These are phyloP conservation scores for Linderina pennispora DNA, from an alignment of 192 early-diverging fungal species.

Conservation along the genomic window DNA sequence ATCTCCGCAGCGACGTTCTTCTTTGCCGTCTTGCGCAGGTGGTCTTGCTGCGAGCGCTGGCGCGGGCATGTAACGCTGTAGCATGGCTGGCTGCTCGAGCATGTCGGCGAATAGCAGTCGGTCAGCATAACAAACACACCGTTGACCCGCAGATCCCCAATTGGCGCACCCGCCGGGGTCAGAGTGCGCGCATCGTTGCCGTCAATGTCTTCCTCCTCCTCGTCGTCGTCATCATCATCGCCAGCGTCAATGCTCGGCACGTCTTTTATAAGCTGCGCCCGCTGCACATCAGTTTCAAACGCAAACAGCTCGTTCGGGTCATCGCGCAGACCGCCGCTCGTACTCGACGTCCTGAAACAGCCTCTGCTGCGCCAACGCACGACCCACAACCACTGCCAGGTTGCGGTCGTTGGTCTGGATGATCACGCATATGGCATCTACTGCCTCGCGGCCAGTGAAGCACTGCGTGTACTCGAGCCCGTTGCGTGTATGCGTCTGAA, in stretches of 20 bases:
- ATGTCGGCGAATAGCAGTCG: slow-evolving; percentile 92
- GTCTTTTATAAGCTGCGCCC: slow-evolving; percentile 21
- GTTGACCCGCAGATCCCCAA: slow-evolving; percentile 27
- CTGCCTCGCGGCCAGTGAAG: slow-evolving; percentile 85
- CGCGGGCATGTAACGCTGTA: slow-evolving; percentile 88
- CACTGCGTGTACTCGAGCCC: slow-evolving; percentile 74
- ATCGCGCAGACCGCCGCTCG: slow-evolving; percentile 82
- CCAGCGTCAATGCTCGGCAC: slow-evolving; percentile 2
- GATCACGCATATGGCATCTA: slow-evolving; percentile 75
- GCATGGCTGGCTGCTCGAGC: slow-evolving; percentile 71
- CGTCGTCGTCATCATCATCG: slow-evolving; percentile 18
- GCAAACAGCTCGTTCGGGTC: slow-evolving; percentile 76
- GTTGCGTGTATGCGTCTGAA: slow-evolving; percentile 66
- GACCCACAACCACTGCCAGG: slow-evolving; percentile 77
- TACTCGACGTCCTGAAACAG: slow-evolving; percentile 92
- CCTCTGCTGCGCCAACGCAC: slow-evolving; percentile 83
- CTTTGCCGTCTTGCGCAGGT: slow-evolving; percentile 42
- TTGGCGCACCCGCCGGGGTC: slow-evolving; percentile 3
- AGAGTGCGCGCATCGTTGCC: slow-evolving; percentile 2
- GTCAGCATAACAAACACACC: slow-evolving; percentile 89
- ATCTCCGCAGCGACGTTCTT: slow-evolving; percentile 42
- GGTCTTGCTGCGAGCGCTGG: slow-evolving; percentile 46
- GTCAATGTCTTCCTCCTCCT: slow-evolving; percentile 10
- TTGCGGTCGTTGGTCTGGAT: slow-evolving; percentile 84
- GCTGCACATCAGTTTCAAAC: slow-evolving; percentile 52